phyloP scores from a whole-genome alignment of 371 early-diverging fungal species.

The Circinella umbellata region DNA sequence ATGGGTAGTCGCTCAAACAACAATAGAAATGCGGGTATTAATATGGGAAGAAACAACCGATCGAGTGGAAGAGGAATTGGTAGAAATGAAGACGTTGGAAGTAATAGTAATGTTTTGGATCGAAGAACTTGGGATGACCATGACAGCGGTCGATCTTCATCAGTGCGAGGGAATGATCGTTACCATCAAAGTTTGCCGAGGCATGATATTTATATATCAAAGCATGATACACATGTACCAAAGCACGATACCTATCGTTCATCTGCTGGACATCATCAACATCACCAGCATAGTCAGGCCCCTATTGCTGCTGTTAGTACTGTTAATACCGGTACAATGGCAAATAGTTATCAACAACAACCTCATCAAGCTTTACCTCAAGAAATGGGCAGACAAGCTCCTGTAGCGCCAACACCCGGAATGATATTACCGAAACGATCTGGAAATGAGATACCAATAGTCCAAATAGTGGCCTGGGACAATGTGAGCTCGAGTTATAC shows the following conservation, averaged over 20 bases:
- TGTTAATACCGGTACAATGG: no score
- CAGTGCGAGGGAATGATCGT: background rate
- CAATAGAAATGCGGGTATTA: background rate
- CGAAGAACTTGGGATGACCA: background rate
- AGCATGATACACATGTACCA: background rate
- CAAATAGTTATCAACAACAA: background rate
- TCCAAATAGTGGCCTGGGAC: constrained; percentile 27
- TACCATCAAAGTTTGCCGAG: background rate
- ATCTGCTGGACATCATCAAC: background rate
- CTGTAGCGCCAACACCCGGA: background rate
- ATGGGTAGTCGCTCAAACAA: no score
- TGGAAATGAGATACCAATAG: constrained; percentile 20
- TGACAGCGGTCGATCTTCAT: background rate
- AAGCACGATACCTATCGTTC: background rate
- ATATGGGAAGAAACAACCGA: background rate
- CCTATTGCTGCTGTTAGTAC: background rate
- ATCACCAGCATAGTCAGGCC: background rate
- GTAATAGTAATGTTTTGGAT: background rate
- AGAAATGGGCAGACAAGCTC: no score
- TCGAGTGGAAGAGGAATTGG: background rate
- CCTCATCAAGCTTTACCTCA: background rate
- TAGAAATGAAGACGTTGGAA: background rate
- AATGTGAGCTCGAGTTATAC: constrained; percentile 19
- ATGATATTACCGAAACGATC: background rate
- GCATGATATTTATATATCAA: background rate